Percentiles rank a stretch among this genome's conserved stretches.
phyloP scores from a whole-genome alignment of 2,329 filamentous ascomycete genomes.

The Myriosclerotinia scirpicola region DNA sequence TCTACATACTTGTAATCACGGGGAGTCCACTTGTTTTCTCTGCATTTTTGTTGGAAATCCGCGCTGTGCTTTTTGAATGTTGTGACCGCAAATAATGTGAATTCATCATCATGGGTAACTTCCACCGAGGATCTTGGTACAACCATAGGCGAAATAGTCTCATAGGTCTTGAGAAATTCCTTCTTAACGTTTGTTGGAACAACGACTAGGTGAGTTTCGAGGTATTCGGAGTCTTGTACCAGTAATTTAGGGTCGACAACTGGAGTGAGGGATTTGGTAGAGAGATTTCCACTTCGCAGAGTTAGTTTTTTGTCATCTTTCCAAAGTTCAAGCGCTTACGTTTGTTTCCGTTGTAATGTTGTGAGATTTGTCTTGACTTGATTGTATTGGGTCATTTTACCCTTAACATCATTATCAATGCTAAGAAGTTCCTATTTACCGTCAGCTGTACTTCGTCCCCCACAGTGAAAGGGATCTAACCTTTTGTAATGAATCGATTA shows the following conservation, averaged over 20 bases:
- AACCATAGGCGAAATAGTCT: slow-evolving; percentile 85
- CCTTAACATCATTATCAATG: slow-evolving; percentile 94
- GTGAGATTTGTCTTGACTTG: slow-evolving; percentile 82
- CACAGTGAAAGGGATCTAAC: slow-evolving; percentile 44
- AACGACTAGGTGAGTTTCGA: slow-evolving; percentile 91
- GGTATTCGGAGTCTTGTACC: slow-evolving; percentile 89
- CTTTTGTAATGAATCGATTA: slow-evolving; percentile 87
- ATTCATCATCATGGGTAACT: slow-evolving; percentile 85
- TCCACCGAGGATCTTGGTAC: slow-evolving; percentile 84
- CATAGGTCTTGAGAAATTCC: slow-evolving; percentile 87
- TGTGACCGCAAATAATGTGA: slow-evolving; percentile 82
- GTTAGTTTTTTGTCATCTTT: slow-evolving; percentile 25
- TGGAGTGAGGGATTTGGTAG: slow-evolving; percentile 89
- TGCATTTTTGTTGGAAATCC: slow-evolving; percentile 89
- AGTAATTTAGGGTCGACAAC: slow-evolving; percentile 79
- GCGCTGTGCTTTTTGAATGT: slow-evolving; percentile 87
- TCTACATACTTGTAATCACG: slow-evolving; percentile 92
- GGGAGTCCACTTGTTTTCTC: slow-evolving; percentile 92
- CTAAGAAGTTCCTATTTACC: slow-evolving; percentile 72
- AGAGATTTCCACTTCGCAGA: slow-evolving; percentile 73
- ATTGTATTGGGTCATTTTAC: slow-evolving; percentile 94
- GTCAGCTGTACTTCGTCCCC: slow-evolving; percentile 1
- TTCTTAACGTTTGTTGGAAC: slow-evolving; percentile 79
- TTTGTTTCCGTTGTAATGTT: slow-evolving; percentile 81
- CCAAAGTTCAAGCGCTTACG: slow-evolving; percentile 52